Evolutionary conservation across 805 yeast genomes (phyloP).

Genomic region (Candida dendrica): DNA sequence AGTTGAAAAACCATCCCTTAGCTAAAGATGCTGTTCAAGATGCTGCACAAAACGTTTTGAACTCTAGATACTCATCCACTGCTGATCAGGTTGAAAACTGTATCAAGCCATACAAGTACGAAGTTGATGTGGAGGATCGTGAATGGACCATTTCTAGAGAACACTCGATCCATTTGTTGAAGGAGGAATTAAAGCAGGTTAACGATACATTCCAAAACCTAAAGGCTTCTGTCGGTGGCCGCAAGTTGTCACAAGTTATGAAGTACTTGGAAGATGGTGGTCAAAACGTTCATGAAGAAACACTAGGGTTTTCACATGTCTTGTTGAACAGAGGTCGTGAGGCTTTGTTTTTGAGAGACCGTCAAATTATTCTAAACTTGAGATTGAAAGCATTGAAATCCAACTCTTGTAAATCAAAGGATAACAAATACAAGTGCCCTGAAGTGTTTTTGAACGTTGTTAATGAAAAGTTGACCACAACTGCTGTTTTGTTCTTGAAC

Average conservation of each 20-base stretch:
- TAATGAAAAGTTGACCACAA: constrained; percentile 83
- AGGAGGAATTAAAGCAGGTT: constrained; percentile 84
- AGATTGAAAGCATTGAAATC: constrained; percentile 72
- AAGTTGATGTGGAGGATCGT: constrained; percentile 90
- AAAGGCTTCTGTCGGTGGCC: constrained; percentile 70
- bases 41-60: constrained; percentile 76
- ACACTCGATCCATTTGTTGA: constrained; percentile 63
- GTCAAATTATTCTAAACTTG: constrained; percentile 63
- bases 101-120: constrained; percentile 95
- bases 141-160: constrained; percentile 86
- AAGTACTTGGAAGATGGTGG: constrained; percentile 46
- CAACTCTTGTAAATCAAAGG: constrained; percentile 68
- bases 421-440: constrained; percentile 86
- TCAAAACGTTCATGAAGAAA: constrained; percentile 44
- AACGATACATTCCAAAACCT: constrained; percentile 51
- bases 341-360: constrained; percentile 71
- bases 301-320: constrained; percentile 76
- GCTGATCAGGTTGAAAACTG: constrained; percentile 99
- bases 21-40: constrained; percentile 76
- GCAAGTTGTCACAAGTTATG: constrained; percentile 78
- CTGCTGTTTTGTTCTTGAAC: constrained; percentile 86
- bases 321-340: constrained; percentile 74
- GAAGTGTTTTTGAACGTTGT: constrained; percentile 91
- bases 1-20: constrained; percentile 77
- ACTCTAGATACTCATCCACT: constrained; percentile 75